Evolutionary conservation across 2,329 filamentous ascomycete species (phyloP).

Genomic region (Aspergillus terreus): DNA sequence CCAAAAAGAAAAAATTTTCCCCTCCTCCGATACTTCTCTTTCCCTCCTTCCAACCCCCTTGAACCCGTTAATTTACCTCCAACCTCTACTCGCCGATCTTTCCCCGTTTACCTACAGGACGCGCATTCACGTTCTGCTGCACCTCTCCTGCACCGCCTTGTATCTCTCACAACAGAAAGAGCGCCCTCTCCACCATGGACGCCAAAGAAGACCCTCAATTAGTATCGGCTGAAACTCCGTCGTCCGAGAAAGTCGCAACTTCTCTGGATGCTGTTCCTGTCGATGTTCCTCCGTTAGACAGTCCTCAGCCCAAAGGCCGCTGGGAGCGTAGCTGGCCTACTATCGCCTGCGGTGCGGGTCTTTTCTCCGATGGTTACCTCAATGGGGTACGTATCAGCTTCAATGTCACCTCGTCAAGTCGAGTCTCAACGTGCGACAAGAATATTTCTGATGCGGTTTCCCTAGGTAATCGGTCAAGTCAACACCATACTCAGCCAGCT

Average conservation of each 20-base stretch:
- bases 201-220: not conserved
- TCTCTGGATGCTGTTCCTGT: conserved; percentile 6
- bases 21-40: not conserved
- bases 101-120: too few species aligned
- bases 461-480: conserved; percentile 77
- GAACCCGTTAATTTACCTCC: not conserved
- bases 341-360: conserved; percentile 81
- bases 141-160: too few species aligned
- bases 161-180: not conserved
- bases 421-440: not conserved
- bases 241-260: conserved; percentile 4
- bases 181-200: not conserved
- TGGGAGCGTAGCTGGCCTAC: conserved; percentile 66
- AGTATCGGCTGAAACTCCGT: not conserved
- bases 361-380: conserved; percentile 90
- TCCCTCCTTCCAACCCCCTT: not conserved
- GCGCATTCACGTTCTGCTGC: too few species aligned
- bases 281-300: conserved; percentile 24
- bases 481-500: conserved; percentile 68
- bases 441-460: not conserved
- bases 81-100: not conserved
- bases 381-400: conserved; percentile 62
- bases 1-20: not conserved
- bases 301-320: conserved; percentile 30
- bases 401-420: not conserved